phyloP scores from a whole-genome alignment of 352 stramenopile species.

The Globisporangium canariense region DNA sequence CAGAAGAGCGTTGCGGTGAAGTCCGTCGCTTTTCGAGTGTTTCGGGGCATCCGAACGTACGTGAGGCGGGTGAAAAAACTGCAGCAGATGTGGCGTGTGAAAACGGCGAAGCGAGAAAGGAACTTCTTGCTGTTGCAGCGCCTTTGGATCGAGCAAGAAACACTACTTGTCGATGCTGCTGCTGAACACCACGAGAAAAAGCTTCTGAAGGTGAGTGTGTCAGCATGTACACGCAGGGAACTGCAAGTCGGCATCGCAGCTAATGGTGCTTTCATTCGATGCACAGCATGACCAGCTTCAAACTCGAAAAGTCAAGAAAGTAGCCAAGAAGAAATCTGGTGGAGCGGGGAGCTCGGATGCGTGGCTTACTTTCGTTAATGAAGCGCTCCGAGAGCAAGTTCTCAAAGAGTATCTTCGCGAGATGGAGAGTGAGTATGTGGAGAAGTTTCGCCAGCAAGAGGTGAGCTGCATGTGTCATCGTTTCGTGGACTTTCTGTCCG shows the following conservation, averaged over 20 bases:
- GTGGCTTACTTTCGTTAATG: constrained; percentile 52
- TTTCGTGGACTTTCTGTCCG: neutral
- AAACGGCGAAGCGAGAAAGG: constrained; percentile 31
- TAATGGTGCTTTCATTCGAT: neutral
- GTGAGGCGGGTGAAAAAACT: constrained; percentile 49
- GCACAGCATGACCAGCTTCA: constrained; percentile 9
- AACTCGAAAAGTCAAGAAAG: constrained; percentile 17
- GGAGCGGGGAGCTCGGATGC: constrained; percentile 13
- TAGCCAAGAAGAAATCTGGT: constrained; percentile 16
- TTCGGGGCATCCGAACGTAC: constrained; percentile 48
- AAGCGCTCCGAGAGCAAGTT: constrained; percentile 28
- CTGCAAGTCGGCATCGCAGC: neutral
- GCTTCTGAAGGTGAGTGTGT: constrained; percentile 26
- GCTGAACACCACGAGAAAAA: constrained; percentile 39
- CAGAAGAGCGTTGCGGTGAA: constrained; percentile 60
- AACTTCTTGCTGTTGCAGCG: constrained; percentile 43
- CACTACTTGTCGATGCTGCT: constrained; percentile 41
- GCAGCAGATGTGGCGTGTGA: constrained; percentile 48
- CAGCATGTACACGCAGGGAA: neutral
- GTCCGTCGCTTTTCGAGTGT: constrained; percentile 50
- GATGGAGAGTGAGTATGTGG: constrained; percentile 32
- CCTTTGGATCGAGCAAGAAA: constrained; percentile 50
- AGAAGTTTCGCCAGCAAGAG: constrained; percentile 49
- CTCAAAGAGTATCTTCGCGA: constrained; percentile 41
- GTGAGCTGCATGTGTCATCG: constrained; percentile 8